Evolutionary conservation across 192 early-diverging fungal species (phyloP), one percentile per base, ranked within the genome.

Genomic region (Coemansia sp.): DNA sequence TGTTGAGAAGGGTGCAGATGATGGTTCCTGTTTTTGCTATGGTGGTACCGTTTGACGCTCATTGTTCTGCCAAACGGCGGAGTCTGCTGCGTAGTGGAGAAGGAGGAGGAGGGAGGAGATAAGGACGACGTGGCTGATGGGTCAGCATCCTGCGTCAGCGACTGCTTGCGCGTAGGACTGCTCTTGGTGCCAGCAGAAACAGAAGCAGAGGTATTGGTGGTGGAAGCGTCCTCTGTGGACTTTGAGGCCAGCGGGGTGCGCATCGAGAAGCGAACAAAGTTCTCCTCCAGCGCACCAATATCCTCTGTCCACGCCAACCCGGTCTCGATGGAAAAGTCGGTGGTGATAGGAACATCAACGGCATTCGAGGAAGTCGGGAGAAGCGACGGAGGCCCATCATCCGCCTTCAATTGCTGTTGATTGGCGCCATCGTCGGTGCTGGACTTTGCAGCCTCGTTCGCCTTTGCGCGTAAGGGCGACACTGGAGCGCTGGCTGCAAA

Each of bases 241-340:
- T 68, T 63, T n/a, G 64, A 7, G 9, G 32, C 61, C 18, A 64
- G 59, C 61, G 68, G 49, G 7, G 67, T 49, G 40, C 79, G 79
- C 71, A 73, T 72, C 19, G 79, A 82, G 65, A 70, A 74, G 15
- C 74, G 53, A 2, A 82, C 74, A 68, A 76, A 82, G 71, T 82
- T 82, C 19, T 65, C 57, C 53, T 82, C 79, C 63, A 82, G 53
- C 4, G 74, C 71, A 9, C 42, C 61, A 10, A 82, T 76, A 47
- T 82, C 79, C 56, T 82, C 79, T 0, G 79, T 82, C 79, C 79
- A 82, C 40, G 67, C 74, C 45, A 82, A 47, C 18, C 67, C 65
- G 0, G 71, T 64, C 8, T 82, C 79, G 10, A 77, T 37, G 15
- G 57, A 56, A 4, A 69, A 52, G 49, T 76, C 69, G 4, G 59